Conservation (phyloP, 2,329 filamentous ascomycete species). For the Fusarium sp. region DNA sequence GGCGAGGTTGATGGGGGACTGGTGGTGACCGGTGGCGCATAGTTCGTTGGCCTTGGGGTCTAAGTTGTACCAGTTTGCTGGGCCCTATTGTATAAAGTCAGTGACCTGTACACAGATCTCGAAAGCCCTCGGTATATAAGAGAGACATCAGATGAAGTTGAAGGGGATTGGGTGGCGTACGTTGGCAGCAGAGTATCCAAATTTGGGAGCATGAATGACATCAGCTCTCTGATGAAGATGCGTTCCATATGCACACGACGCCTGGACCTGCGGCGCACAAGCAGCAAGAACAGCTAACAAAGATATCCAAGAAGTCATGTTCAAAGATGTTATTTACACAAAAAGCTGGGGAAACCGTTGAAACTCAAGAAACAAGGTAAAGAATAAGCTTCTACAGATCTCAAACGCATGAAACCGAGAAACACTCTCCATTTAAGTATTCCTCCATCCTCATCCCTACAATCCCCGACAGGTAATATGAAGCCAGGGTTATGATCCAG, state of each 20-base stretch:
- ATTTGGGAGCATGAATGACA: constrained; percentile 49
- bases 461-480: background rate
- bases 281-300: constrained; percentile 24
- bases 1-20: constrained; percentile 67
- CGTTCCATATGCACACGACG: constrained; percentile 55
- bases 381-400: background rate
- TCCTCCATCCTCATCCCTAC: background rate
- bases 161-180: constrained; percentile 37
- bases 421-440: constrained; percentile 1
- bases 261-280: constrained; percentile 37
- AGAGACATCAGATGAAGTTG: no score
- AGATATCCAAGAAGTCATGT: constrained; percentile 27
- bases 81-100: constrained; percentile 49
- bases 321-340: background rate
- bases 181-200: constrained; percentile 51
- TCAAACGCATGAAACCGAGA: background rate
- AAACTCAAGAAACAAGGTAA: background rate
- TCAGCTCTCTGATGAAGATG: constrained; percentile 48
- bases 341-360: background rate
- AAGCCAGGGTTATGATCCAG: background rate
- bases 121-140: fast-evolving
- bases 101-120: background rate
- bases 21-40: constrained; percentile 60
- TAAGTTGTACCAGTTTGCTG: constrained; percentile 63
- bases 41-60: constrained; percentile 52